Conservation (phyloP, 2,329 filamentous ascomycete genomes). For the Fusarium brevicatenulatum region DNA sequence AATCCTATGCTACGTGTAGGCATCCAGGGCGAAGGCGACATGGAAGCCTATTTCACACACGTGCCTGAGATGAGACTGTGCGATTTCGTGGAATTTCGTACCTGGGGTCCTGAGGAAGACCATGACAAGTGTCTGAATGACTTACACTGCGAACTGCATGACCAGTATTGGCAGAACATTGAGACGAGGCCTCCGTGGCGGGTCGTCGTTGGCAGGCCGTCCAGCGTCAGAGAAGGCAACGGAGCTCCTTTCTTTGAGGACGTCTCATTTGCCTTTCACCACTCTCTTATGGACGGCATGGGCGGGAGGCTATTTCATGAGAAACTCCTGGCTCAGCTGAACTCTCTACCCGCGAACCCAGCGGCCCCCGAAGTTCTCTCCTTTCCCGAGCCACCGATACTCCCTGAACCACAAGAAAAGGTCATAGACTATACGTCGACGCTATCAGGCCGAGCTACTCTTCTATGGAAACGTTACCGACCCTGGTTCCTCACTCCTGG, state of each 20-base stretch:
- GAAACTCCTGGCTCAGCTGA: slow-evolving; percentile 56
- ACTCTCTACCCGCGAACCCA: slow-evolving; percentile 21
- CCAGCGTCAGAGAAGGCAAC: not conserved
- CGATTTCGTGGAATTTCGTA: slow-evolving; percentile 54
- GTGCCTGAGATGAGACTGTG: slow-evolving; percentile 56
- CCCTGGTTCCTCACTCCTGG: slow-evolving; percentile 52
- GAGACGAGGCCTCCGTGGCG: slow-evolving; percentile 59
- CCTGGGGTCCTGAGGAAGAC: slow-evolving; percentile 35
- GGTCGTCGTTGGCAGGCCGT: slow-evolving; percentile 50
- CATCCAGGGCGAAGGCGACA: slow-evolving; percentile 58
- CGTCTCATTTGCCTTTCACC: slow-evolving; percentile 62
- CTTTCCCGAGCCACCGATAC: slow-evolving; percentile 45
- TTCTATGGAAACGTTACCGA: slow-evolving; percentile 53
- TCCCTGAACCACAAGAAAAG: slow-evolving; percentile 55
- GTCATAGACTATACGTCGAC: slow-evolving; percentile 54
- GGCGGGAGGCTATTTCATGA: slow-evolving; percentile 61
- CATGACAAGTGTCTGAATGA: slow-evolving; percentile 48
- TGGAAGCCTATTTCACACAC: slow-evolving; percentile 55
- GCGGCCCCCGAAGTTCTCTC: slow-evolving; percentile 13
- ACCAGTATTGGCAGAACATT: slow-evolving; percentile 54
- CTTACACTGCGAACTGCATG: slow-evolving; percentile 53
- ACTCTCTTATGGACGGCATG: slow-evolving; percentile 63
- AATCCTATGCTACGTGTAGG: slow-evolving; percentile 61
- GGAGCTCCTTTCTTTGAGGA: slow-evolving; percentile 47
- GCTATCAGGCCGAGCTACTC: slow-evolving; percentile 52